These are phyloP conservation scores for Spiraea crenata DNA, from an alignment of 331 rosid species.

Conservation along the genomic window DNA sequence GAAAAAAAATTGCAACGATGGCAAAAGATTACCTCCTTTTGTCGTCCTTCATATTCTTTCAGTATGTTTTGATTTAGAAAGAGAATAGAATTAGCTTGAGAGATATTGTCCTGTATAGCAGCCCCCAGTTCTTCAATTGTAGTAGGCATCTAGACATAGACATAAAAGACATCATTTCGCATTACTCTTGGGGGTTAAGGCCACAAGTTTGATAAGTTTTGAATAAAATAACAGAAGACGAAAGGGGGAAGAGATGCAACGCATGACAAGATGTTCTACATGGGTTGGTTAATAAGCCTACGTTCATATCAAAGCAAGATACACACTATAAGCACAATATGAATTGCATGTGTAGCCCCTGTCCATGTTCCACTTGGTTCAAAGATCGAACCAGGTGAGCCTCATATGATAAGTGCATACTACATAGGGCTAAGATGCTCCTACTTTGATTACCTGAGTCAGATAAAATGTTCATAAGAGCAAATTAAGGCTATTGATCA, in stretches of 20 bases:
- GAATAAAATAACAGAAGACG: background rate
- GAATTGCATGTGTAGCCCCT: background rate
- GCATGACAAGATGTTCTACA: background rate
- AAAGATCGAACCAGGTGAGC: background rate
- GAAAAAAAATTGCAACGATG: background rate
- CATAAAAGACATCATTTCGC: background rate
- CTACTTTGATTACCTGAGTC: background rate
- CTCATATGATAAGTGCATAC: background rate
- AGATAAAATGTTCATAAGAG: background rate
- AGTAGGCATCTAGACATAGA: conserved; percentile 73
- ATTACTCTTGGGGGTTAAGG: background rate
- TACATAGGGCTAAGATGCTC: background rate
- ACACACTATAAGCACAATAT: background rate
- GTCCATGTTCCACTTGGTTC: background rate
- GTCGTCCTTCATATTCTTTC: conserved; percentile 79
- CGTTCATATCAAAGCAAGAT: background rate
- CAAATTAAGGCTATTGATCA: background rate
- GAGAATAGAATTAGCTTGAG: conserved; percentile 82
- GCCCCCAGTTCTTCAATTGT: conserved; percentile 89
- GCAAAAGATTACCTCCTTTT: conserved; percentile 46
- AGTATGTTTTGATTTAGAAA: conserved; percentile 69
- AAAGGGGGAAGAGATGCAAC: background rate
- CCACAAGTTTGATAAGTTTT: background rate
- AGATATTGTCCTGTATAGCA: conserved; percentile 73
- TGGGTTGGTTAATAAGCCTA: background rate